A percentile compares a stretch with the other conserved stretches of the same genome.
Conservation (phyloP, 768 basidiomycete genomes). For the Boletus patriciae region DNA sequence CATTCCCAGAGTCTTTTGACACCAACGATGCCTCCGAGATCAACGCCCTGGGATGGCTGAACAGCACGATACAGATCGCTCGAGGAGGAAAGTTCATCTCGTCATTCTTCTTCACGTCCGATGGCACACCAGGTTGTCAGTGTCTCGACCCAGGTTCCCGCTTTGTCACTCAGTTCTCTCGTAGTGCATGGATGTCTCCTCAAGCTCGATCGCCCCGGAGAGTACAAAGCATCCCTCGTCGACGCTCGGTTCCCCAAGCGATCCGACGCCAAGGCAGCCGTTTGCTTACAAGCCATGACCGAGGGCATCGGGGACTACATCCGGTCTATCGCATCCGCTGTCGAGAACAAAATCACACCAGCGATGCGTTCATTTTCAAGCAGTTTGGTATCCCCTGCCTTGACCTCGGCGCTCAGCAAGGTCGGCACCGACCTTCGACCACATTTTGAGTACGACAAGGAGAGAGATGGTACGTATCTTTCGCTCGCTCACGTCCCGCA, state of each 20-base stretch:
- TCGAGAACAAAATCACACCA: conserved; percentile 48
- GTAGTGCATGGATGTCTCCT: conserved; percentile 65
- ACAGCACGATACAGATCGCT: conserved; percentile 49
- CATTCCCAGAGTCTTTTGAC: conserved; percentile 55
- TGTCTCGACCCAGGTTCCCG: conserved; percentile 10
- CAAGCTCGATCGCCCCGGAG: conserved; percentile 52
- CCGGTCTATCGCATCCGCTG: conserved; percentile 41
- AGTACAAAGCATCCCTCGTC: conserved; percentile 58
- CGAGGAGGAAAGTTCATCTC: conserved; percentile 47
- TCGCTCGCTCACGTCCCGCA: background rate
- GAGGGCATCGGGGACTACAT: conserved; percentile 60
- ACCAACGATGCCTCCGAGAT: conserved; percentile 49
- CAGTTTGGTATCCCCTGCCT: conserved; percentile 44
- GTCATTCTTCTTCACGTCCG: conserved; percentile 46
- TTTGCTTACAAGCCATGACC: conserved; percentile 62
- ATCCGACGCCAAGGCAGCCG: conserved; percentile 68
- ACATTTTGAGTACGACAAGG: conserved; percentile 41
- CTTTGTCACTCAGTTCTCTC: conserved; percentile 4
- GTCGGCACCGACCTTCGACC: conserved; percentile 40
- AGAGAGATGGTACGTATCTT: conserved; percentile 49
- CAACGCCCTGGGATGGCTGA: conserved; percentile 56
- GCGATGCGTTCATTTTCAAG: conserved; percentile 45
- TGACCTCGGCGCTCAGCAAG: conserved; percentile 48
- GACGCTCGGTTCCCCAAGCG: conserved; percentile 63
- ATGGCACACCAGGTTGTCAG: conserved; percentile 47